phyloP scores from a whole-genome alignment of 1,284 basidiomycete genomes.

The Ceratobasidium sp. region DNA sequence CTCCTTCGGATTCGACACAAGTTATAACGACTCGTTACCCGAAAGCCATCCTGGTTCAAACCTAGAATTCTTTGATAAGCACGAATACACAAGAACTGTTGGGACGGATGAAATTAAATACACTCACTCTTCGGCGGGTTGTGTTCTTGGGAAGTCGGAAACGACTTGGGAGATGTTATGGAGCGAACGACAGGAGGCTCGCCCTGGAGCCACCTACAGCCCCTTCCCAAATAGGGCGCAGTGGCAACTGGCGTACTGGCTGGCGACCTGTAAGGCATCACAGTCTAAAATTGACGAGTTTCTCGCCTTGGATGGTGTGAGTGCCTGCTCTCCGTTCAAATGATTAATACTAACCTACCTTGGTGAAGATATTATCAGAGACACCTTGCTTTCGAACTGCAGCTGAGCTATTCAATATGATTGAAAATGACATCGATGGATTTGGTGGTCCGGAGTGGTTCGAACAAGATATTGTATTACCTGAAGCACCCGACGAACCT shows the following conservation, averaged over 20 bases:
- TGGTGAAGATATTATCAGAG: constrained; percentile 9
- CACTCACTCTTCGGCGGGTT: not conserved
- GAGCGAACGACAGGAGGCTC: not conserved
- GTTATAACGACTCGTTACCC: too few species aligned
- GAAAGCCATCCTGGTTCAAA: too few species aligned
- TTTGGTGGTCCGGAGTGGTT: constrained; percentile 17
- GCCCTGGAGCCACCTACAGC: not conserved
- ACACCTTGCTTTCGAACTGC: not conserved
- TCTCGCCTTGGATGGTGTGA: not conserved
- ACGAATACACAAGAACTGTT: not conserved
- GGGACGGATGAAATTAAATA: not conserved
- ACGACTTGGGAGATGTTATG: not conserved
- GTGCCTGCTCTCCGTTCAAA: not conserved
- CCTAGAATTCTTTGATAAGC: not conserved
- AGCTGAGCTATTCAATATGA: not conserved
- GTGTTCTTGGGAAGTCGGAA: not conserved
- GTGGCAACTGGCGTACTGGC: constrained; percentile 8
- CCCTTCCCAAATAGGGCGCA: not conserved
- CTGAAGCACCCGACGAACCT: not conserved
- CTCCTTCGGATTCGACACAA: too few species aligned
- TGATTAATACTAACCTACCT: not conserved
- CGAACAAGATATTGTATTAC: not conserved
- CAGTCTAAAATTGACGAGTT: constrained; percentile 19
- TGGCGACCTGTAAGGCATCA: not conserved
- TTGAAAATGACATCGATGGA: not conserved